Evolutionary conservation across 768 basidiomycete genomes (phyloP), one percentile per base, ranked within the genome.

Genomic region (Amanita molliuscula): DNA sequence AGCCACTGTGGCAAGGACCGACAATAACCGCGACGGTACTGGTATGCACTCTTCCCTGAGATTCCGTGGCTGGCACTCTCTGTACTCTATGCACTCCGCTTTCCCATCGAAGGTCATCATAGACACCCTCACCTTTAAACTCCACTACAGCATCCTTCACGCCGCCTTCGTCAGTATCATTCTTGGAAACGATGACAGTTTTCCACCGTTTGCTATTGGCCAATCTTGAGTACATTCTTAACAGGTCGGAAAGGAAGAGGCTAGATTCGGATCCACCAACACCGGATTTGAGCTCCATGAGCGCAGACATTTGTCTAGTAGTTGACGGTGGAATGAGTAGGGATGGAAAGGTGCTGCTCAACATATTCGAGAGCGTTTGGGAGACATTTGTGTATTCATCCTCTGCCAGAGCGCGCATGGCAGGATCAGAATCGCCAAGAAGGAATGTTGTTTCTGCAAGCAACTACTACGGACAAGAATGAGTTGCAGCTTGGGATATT

Each of bases 41-140:
- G 0, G 95, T 95, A 60, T 98, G 96, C 25, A 88, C 79, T 44
- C 95, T 71, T 4, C 95, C 95, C 52, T 79, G 81, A 2, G 84
- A 71, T 58, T 97, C 95, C 3, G 93, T 98, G 7, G 81, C 81
- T 1, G 96, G 96, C 1, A 98, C 88, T 36, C 96, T 67, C 67
- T 98, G 95, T 0, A 99, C 92, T 2, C 96, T 75, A 67, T 98
- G 96, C 0, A 99, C 92, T 2, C 96, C 96, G 52, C 87, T 92
- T 65, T 99, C 96, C 82, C 85, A 93, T 33, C 82, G 70, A 47
- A 98, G 62, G 1, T 70, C 65, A 52, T 93, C 93, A 57, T 88
- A 97, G 8, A 80, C 82, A 0, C 86, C 84, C 1, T 75, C 66
- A 0, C 90, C 89, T 53, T 82, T 82, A 10, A 94, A 68, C 59